Percentiles rank a stretch among this genome's conserved stretches.
Evolutionary conservation across 129 eudicot species (phyloP).

Genomic region (Oenanthe sinensis): DNA sequence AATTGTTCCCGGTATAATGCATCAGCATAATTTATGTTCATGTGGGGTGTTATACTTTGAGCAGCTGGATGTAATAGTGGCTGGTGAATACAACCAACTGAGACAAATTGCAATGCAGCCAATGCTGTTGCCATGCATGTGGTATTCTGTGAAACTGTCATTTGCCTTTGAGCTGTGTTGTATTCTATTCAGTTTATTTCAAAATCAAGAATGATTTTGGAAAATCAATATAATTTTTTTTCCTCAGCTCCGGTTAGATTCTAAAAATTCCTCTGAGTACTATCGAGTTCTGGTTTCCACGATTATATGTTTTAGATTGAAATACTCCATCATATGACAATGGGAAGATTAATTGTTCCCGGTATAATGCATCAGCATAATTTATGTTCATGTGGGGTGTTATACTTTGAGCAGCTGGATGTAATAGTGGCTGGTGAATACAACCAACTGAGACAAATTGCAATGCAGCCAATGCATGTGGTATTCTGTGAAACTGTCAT

Average conservation of each 20-base stretch:
- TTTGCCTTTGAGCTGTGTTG: neutral
- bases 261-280: too few species aligned
- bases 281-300: too few species aligned
- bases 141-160: conserved; percentile 2
- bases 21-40: too few species aligned
- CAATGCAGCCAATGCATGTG: neutral
- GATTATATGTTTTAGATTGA: too few species aligned
- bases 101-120: neutral
- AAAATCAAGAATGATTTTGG: neutral
- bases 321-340: too few species aligned
- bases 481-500: neutral
- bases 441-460: neutral
- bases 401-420: neutral
- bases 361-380: too few species aligned
- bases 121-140: neutral
- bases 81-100: neutral
- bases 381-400: too few species aligned
- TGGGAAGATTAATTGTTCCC: too few species aligned
- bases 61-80: neutral
- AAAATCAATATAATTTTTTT: too few species aligned
- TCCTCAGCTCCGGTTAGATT: too few species aligned
- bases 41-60: neutral
- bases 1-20: too few species aligned
- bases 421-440: neutral
- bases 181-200: neutral